Percentiles rank a stretch among this genome's conserved stretches.
Conservation (phyloP, 768 basidiomycete species). For the Peribolospora kevripleyi region DNA sequence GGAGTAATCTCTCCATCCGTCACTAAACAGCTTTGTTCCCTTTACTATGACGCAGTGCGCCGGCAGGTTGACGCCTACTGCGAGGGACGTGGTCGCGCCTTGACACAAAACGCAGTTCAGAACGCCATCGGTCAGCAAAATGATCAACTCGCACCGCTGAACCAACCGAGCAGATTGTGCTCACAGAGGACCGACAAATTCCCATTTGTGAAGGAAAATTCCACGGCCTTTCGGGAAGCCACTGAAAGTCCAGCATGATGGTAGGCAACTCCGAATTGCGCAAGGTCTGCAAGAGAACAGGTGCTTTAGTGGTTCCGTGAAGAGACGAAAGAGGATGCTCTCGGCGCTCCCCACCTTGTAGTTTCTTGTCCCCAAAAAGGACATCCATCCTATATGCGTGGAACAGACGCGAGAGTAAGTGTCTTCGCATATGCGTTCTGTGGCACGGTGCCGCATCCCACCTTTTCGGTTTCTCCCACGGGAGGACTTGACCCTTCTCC, state of each 20-base stretch:
- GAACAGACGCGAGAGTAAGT: slow-evolving; percentile 1
- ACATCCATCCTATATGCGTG: slow-evolving; percentile 27
- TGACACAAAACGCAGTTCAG: no score
- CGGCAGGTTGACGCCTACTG: slow-evolving; percentile 88
- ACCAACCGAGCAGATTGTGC: slow-evolving; percentile 14
- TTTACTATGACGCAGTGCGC: slow-evolving; percentile 84
- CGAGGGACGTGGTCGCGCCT: slow-evolving; percentile 42
- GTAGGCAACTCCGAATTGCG: slow-evolving; percentile 51
- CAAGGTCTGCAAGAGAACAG: slow-evolving; percentile 28
- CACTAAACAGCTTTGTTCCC: slow-evolving; percentile 59
- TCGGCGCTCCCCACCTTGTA: slow-evolving; percentile 27
- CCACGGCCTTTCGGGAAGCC: slow-evolving; percentile 47
- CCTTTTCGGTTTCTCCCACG: slow-evolving; percentile 4
- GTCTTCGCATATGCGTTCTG: slow-evolving; percentile 7
- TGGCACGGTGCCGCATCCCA: neutral
- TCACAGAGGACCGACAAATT: slow-evolving; percentile 33
- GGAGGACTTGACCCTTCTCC: slow-evolving; percentile 16
- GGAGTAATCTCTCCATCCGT: slow-evolving; percentile 49
- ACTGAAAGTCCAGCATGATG: slow-evolving; percentile 71
- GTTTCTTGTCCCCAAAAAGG: slow-evolving; percentile 40
- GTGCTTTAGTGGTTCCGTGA: neutral
- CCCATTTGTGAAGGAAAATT: slow-evolving; percentile 39
- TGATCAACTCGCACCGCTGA: neutral
- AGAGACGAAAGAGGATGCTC: neutral
- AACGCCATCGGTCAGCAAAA: neutral